A percentile compares a stretch with the other conserved stretches of the same genome.
phyloP scores from a whole-genome alignment of 2,329 filamentous ascomycete species.

The Aspergillus pseudonomiae region DNA sequence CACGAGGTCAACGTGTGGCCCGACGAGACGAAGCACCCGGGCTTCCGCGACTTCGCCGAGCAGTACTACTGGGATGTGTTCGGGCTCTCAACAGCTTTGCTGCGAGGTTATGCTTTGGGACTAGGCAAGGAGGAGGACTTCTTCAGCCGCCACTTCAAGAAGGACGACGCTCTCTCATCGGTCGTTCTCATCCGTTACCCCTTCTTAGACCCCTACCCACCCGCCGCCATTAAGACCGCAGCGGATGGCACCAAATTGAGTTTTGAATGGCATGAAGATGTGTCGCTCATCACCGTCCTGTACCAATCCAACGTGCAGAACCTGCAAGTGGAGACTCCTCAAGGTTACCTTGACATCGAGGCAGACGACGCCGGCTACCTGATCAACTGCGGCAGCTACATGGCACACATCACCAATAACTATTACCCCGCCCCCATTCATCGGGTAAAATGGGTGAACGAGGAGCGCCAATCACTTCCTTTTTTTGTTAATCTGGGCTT shows the following conservation, averaged over 20 bases:
- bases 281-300: not conserved
- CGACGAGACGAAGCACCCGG: not conserved
- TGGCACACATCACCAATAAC: not conserved
- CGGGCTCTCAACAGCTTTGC: not conserved
- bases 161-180: not conserved
- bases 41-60: not conserved
- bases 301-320: not conserved
- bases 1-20: not conserved
- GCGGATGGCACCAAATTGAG: not conserved
- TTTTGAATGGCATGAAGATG: not conserved
- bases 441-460: not conserved
- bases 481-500: not conserved
- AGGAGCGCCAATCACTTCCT: not conserved
- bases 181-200: not conserved
- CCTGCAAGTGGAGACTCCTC: not conserved
- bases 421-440: not conserved
- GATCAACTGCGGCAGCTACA: not conserved
- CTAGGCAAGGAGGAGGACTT: not conserved
- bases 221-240: not conserved
- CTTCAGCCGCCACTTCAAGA: not conserved
- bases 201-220: not conserved
- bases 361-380: not conserved
- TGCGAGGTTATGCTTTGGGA: not conserved
- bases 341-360: not conserved
- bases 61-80: not conserved